These are phyloP conservation scores for Zopfia rhizophila DNA, from an alignment of 2,329 filamentous ascomycete genomes.

Conservation along the genomic window DNA sequence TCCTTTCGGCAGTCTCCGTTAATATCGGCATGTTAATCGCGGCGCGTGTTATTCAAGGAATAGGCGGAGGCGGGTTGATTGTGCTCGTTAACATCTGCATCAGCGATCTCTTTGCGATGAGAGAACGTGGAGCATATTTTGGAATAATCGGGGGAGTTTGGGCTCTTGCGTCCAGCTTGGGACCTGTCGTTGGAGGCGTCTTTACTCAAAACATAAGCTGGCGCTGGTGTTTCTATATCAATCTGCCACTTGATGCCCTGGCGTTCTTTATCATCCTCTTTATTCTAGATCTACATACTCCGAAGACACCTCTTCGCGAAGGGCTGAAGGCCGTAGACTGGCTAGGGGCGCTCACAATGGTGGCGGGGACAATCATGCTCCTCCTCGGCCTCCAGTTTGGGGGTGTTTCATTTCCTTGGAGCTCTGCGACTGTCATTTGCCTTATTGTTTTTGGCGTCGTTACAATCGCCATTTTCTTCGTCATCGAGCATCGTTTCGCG, in stretches of 20 bases:
- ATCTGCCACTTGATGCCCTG: slow-evolving; percentile 70
- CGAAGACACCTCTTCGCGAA: slow-evolving; percentile 68
- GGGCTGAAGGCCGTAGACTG: slow-evolving; percentile 74
- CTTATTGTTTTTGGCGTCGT: slow-evolving; percentile 78
- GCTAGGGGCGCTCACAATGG: slow-evolving; percentile 72
- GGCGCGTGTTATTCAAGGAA: slow-evolving; percentile 70
- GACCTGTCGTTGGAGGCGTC: slow-evolving; percentile 73
- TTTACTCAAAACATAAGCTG: slow-evolving; percentile 72
- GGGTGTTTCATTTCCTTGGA: slow-evolving; percentile 78
- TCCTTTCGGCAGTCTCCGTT: slow-evolving; percentile 68
- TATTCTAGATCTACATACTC: slow-evolving; percentile 74
- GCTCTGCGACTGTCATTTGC: slow-evolving; percentile 78
- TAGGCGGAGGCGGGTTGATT: slow-evolving; percentile 71
- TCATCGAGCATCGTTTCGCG: slow-evolving; percentile 78
- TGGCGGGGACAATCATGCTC: slow-evolving; percentile 85
- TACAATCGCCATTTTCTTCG: slow-evolving; percentile 71
- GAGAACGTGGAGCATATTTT: slow-evolving; percentile 69
- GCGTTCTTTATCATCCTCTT: slow-evolving; percentile 69
- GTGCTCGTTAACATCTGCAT: slow-evolving; percentile 73
- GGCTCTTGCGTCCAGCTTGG: slow-evolving; percentile 73
- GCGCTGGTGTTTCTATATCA: slow-evolving; percentile 70
- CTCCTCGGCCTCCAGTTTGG: slow-evolving; percentile 88
- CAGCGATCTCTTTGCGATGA: slow-evolving; percentile 70
- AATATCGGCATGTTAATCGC: slow-evolving; percentile 71
- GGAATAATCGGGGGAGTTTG: slow-evolving; percentile 74